Conservation (phyloP, 2,329 filamentous ascomycete species). For the Botrytis paeoniae region DNA sequence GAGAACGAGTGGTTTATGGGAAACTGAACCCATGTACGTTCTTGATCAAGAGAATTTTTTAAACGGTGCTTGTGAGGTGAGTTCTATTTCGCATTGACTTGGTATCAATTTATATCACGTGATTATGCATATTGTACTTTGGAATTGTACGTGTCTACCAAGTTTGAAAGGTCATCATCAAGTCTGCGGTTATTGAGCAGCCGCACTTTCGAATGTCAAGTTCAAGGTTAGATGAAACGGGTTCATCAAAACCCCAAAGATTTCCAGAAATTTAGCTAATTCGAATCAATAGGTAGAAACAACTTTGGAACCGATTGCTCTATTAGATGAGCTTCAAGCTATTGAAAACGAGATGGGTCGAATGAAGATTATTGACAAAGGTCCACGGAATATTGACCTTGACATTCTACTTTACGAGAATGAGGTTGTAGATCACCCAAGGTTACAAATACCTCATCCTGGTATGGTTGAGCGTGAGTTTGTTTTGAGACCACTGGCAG, state of each 20-base stretch:
- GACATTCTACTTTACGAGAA: conserved; percentile 85
- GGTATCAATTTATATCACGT: neutral
- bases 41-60: conserved; percentile 83
- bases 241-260: neutral
- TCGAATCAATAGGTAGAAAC: conserved; percentile 63
- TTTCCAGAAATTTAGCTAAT: neutral
- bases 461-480: conserved; percentile 90
- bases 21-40: conserved; percentile 97
- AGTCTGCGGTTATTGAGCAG: neutral
- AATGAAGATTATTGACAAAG: conserved; percentile 84
- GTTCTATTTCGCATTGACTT: conserved; percentile 34
- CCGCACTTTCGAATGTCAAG: neutral
- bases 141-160: neutral
- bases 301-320: conserved; percentile 65
- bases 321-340: conserved; percentile 77
- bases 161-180: neutral
- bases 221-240: neutral
- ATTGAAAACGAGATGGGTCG: conserved; percentile 81
- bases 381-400: conserved; percentile 89
- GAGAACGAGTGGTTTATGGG: conserved; percentile 84
- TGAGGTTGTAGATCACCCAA: conserved; percentile 60
- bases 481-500: conserved; percentile 80
- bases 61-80: conserved; percentile 88
- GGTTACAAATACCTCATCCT: conserved; percentile 80
- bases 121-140: neutral